Percentiles rank a stretch among this genome's conserved stretches.
These are phyloP conservation scores for Alternaria hordeiaustralica DNA, from an alignment of 2,329 filamentous ascomycete genomes.

Conservation along the genomic window DNA sequence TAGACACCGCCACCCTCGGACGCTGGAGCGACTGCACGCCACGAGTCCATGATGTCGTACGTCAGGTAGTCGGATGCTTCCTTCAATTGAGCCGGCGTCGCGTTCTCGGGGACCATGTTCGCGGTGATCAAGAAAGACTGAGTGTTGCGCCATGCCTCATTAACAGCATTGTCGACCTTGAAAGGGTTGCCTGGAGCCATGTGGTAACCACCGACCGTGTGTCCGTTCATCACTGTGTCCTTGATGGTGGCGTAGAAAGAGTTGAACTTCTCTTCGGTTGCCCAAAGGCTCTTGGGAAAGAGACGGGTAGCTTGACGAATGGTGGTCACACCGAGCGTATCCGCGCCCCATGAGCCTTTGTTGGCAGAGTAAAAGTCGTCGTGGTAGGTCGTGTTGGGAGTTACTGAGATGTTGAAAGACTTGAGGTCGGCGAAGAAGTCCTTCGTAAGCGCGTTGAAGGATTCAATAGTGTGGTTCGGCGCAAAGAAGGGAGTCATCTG, in stretches of 20 bases:
- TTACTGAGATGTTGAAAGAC: constrained; percentile 22
- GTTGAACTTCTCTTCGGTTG: constrained; percentile 18
- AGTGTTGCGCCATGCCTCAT: constrained; percentile 30
- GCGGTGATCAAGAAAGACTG: constrained; percentile 34
- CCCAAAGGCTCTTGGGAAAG: constrained; percentile 27
- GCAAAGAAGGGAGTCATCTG: constrained; percentile 27
- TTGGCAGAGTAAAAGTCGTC: constrained; percentile 26
- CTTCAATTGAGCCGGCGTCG: constrained; percentile 16
- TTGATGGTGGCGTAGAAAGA: constrained; percentile 19
- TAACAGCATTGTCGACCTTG: constrained; percentile 33
- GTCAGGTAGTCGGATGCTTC: constrained; percentile 19
- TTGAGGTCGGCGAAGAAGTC: constrained; percentile 18
- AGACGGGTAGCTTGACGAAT: constrained; percentile 19
- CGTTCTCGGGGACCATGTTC: constrained; percentile 18
- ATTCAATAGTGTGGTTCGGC: constrained; percentile 17
- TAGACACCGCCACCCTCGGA: constrained; percentile 32
- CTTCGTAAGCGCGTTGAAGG: constrained; percentile 14
- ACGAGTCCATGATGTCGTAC: constrained; percentile 23
- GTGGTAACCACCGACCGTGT: constrained; percentile 27
- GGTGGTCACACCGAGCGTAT: constrained; percentile 41
- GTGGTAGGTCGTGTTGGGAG: constrained; percentile 15
- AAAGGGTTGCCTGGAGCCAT: constrained; percentile 25
- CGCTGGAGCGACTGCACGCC: constrained; percentile 26
- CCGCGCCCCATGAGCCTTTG: constrained; percentile 24
- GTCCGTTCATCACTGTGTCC: constrained; percentile 23